Evolutionary conservation across 129 eudicot species (phyloP), one percentile per base, ranked within the genome.

Genomic region (Ambrosia trifida): DNA sequence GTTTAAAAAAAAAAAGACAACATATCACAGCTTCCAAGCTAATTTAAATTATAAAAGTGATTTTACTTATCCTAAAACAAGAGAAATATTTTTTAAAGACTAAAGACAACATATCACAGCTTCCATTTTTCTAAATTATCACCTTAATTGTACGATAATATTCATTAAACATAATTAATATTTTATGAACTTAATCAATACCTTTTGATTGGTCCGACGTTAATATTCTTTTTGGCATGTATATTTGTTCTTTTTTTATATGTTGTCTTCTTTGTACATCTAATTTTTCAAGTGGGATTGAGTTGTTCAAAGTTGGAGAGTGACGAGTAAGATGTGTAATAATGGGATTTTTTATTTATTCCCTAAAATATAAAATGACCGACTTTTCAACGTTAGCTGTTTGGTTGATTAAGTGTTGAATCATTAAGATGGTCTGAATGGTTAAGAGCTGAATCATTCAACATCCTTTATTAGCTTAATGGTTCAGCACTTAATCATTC

Each of bases 341-440:
- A 57, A 57, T 24, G 63, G 63, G 17, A 17, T 9, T 57, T 57
- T 40, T 5, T 40, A 7, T 7, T 57, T 56, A 28, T 24, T 9
- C 11, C 8, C 5, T 57, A 10, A 3, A 28, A 24, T 57, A 57
- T 57, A 24, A 56, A 57, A 57, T 11, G 8, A 54, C 63, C 63
- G 63, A 24, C 63, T 57, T 57, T 56, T 57, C 63, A 57, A 24
- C 63, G n/a, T n/a, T n/a, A n/a, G n/a, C n/a, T n/a, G n/a, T n/a
- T n/a, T n/a, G n/a, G n/a, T n/a, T n/a, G n/a, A n/a, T n/a, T n/a
- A n/a, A n/a, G n/a, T n/a, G n/a, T n/a, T n/a, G n/a, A n/a, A n/a
- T n/a, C n/a, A n/a, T n/a, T n/a, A n/a, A n/a, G n/a, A n/a, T n/a
- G n/a, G n/a, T n/a, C n/a, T n/a, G n/a, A n/a, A n/a, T n/a, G n/a